Conservation (phyloP, 208 protist species). For the Leishmania lainsoni region DNA sequence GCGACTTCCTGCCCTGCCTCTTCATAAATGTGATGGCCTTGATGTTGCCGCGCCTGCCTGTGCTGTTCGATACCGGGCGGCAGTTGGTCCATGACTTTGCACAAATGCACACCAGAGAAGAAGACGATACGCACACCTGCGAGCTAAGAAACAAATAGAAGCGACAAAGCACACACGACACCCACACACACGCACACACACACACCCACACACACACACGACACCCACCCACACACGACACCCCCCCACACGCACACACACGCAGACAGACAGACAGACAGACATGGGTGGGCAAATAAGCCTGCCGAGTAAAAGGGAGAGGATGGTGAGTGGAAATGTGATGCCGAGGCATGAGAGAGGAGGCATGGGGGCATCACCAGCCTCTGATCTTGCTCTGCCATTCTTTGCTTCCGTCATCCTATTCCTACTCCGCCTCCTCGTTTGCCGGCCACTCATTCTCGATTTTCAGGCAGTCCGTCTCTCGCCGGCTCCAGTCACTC, state of each 20-base stretch:
- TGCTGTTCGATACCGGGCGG: background rate
- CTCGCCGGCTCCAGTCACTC: conserved; percentile 65
- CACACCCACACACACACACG: background rate
- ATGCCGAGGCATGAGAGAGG: background rate
- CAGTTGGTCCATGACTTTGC: background rate
- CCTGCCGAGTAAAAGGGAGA: background rate
- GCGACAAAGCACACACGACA: background rate
- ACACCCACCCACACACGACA: no score
- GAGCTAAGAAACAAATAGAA: background rate
- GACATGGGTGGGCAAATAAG: background rate
- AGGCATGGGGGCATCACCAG: background rate
- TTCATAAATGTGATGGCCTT: background rate
- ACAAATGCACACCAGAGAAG: background rate
- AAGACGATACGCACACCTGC: background rate
- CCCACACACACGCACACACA: no score
- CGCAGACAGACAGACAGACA: no score
- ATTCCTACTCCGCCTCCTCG: conserved; percentile 46
- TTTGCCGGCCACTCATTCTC: conserved; percentile 89
- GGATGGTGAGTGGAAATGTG: background rate
- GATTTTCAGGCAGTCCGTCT: conserved; percentile 76
- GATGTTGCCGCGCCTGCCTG: background rate
- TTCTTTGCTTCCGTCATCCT: background rate
- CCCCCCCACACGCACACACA: no score
- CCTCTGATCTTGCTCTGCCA: background rate
- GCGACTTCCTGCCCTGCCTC: background rate